Evolutionary conservation across 2,329 filamentous ascomycete genomes (phyloP), one percentile per base, ranked within the genome.

Genomic region (Diplodia scrobiculata): DNA sequence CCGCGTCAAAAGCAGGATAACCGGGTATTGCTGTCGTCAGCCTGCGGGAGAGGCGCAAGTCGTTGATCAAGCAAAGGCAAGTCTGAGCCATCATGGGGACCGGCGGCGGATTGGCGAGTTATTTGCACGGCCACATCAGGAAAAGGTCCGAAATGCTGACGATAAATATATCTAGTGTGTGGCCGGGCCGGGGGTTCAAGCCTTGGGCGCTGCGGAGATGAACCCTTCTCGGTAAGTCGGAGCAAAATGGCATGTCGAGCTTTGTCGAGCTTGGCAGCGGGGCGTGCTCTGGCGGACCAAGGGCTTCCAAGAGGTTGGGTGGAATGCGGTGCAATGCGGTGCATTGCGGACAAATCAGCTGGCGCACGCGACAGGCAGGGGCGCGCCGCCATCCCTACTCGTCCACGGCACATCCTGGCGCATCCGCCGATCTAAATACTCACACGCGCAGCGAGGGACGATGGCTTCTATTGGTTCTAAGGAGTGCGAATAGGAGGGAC

Each of bases 11-110:
- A 32, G 59, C 45, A 64, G 48, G 54, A 60, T 59, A 59, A 66
- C 54, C 64, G 64, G 62, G 53, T 19, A 52, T 25, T 47, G 53
- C 45, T 58, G 52, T 51, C 51, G 60, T 38, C 51, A 62, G 38
- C 63, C 25, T 13, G 47, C 66, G 50, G 60, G 59, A 67, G 58
- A 65, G 32, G 53, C 66, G 50, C 52, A 54, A 48, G 55, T 66
- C 53, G 51, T 38, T 67, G 66, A 66, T 63, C 66, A 55, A 62
- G 47, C 58, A 67, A 67, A 67, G 66, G 66, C 63, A 67, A 67
- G 66, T 66, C 63, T 67, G 66, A 67, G 66, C 66, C 63, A 58
- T 65, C 51, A 65, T 62, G 62, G 38, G 52, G 53, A 29, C 50
- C 55, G 36, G 58, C 55, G 55, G 41, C 50, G 25, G 32, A 58